Conservation (phyloP, 1,139 yeast genomes). For the Pichia sp. region DNA sequence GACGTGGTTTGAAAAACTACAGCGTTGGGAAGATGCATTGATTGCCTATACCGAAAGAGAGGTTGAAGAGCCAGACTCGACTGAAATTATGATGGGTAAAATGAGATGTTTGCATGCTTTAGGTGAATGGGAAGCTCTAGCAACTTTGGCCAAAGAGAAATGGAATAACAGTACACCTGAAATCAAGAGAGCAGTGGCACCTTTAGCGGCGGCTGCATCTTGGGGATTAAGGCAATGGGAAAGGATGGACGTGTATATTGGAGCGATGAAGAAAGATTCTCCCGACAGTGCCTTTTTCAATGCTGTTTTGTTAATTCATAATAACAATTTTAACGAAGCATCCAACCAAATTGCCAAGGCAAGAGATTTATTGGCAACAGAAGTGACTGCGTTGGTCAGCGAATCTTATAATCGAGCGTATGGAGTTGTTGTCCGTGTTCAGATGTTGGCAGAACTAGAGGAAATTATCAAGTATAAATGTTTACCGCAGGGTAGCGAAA, state of each 20-base stretch:
- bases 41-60: slow-evolving; percentile 78
- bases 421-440: slow-evolving; percentile 92
- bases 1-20: slow-evolving; percentile 95
- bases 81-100: slow-evolving; percentile 91
- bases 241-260: slow-evolving; percentile 83
- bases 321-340: slow-evolving; percentile 82
- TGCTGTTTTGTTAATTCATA: slow-evolving; percentile 78
- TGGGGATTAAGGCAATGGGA: slow-evolving; percentile 99
- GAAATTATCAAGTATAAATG: slow-evolving; percentile 88
- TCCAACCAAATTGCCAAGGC: slow-evolving; percentile 72
- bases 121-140: slow-evolving; percentile 95
- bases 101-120: slow-evolving; percentile 96
- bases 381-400: slow-evolving; percentile 87
- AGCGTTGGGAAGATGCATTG: slow-evolving; percentile 97
- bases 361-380: slow-evolving; percentile 83
- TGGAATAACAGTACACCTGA: slow-evolving; percentile 75
- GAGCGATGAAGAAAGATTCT: slow-evolving; percentile 84
- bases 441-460: slow-evolving; percentile 93
- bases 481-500: slow-evolving; percentile 74
- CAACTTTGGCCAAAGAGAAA: slow-evolving; percentile 76
- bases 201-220: slow-evolving; percentile 96
- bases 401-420: slow-evolving; percentile 97
- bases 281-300: slow-evolving; percentile 94
- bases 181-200: slow-evolving; percentile 81
- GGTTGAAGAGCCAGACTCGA: slow-evolving; percentile 44